A percentile compares a stretch with the other conserved stretches of the same genome.
These are phyloP conservation scores for Yamadazyma taylorii DNA, from an alignment of 1,139 yeast species.

Conservation along the genomic window DNA sequence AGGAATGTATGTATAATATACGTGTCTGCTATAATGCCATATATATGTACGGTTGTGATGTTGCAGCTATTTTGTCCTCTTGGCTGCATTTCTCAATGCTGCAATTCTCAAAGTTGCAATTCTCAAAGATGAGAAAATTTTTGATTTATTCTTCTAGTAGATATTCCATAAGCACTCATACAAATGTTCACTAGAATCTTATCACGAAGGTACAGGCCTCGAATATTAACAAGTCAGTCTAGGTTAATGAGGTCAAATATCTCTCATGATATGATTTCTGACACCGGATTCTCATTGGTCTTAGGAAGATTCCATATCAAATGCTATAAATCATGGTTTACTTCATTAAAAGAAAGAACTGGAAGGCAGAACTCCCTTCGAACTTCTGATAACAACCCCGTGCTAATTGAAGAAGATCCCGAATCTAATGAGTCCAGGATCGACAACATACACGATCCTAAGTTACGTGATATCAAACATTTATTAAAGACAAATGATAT, in stretches of 20 bases:
- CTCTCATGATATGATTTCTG: too few species aligned
- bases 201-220: neutral
- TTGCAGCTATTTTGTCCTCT: too few species aligned
- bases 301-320: neutral
- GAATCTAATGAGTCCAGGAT: too few species aligned
- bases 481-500: conserved; percentile 30
- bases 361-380: neutral
- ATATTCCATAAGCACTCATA: neutral
- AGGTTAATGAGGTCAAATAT: neutral
- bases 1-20: too few species aligned
- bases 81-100: neutral
- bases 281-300: too few species aligned
- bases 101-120: conserved; percentile 3
- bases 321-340: conserved; percentile 1
- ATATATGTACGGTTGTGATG: too few species aligned
- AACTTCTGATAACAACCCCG: neutral
- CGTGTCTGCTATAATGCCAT: too few species aligned
- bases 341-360: neutral
- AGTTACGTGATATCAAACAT: conserved; percentile 20
- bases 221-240: neutral
- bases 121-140: conserved; percentile 1
- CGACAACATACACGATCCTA: conserved; percentile 1
- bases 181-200: neutral
- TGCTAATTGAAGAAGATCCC: neutral
- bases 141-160: too few species aligned